phyloP scores from a whole-genome alignment of 2,329 filamentous ascomycete species.

The Acephala macrosclerotiorum region DNA sequence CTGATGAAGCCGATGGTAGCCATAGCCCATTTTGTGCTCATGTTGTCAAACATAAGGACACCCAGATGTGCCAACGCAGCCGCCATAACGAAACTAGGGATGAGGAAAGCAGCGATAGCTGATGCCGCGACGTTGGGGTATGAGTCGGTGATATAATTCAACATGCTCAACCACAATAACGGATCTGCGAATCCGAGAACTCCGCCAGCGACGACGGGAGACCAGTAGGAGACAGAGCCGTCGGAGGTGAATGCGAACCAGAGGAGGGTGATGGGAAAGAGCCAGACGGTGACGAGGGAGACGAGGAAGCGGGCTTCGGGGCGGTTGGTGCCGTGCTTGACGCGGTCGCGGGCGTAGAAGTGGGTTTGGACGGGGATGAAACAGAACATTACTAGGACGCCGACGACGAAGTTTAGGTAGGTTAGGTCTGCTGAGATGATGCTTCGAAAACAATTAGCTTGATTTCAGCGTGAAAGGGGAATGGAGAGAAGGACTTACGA shows the following conservation, averaged over 20 bases:
- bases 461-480: not conserved
- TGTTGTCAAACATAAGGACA: slow-evolving; percentile 43
- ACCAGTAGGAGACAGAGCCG: slow-evolving; percentile 50
- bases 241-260: slow-evolving; percentile 53
- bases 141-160: slow-evolving; percentile 52
- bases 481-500: slow-evolving; percentile 39
- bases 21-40: slow-evolving; percentile 51
- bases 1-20: slow-evolving; percentile 50
- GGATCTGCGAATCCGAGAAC: slow-evolving; percentile 51
- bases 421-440: slow-evolving; percentile 49
- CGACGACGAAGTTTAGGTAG: slow-evolving; percentile 52
- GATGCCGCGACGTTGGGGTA: slow-evolving; percentile 51
- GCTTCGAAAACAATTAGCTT: slow-evolving; percentile 33
- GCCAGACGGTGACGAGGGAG: slow-evolving; percentile 51
- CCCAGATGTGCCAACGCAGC: slow-evolving; percentile 50
- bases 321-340: slow-evolving; percentile 46
- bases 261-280: slow-evolving; percentile 50
- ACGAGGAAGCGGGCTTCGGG: slow-evolving; percentile 52
- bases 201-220: slow-evolving; percentile 49
- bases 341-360: slow-evolving; percentile 49
- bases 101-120: slow-evolving; percentile 52
- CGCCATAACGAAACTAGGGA: slow-evolving; percentile 51
- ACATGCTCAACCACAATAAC: slow-evolving; percentile 52
- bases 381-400: slow-evolving; percentile 50
- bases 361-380: slow-evolving; percentile 52